A percentile compares a stretch with the other conserved stretches of the same genome.
These are phyloP conservation scores for Monilinia fructigena DNA, from an alignment of 2,329 filamentous ascomycete species.

Conservation along the genomic window DNA sequence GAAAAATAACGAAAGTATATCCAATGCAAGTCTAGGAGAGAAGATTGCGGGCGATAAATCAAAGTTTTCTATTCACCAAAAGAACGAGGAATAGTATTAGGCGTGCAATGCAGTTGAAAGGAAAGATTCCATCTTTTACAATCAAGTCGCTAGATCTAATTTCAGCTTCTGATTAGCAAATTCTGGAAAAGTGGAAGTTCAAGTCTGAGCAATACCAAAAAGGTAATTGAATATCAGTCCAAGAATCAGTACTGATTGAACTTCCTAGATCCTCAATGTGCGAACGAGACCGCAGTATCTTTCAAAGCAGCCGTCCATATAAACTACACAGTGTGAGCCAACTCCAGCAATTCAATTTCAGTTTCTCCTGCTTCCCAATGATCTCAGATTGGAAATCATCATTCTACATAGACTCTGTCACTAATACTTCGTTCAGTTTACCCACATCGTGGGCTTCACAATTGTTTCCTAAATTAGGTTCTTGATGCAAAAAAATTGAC, in stretches of 20 bases:
- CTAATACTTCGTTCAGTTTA: not conserved
- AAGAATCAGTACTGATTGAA: not conserved
- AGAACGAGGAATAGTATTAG: not conserved
- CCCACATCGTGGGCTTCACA: not conserved
- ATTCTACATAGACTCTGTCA: not conserved
- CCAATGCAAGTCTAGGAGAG: not conserved
- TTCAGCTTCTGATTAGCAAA: not conserved
- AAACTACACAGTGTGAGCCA: too few species aligned
- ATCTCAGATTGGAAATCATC: not conserved
- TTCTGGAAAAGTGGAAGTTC: not conserved
- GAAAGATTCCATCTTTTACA: not conserved
- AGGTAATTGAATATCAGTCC: not conserved
- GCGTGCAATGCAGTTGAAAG: not conserved
- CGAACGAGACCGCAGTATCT: not conserved
- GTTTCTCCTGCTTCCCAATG: not conserved
- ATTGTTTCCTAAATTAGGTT: not conserved
- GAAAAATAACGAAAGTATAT: not conserved
- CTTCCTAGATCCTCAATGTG: not conserved
- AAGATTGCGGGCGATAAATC: too few species aligned
- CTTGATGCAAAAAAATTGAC: not conserved
- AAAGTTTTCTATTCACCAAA: not conserved
- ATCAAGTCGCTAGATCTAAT: too few species aligned
- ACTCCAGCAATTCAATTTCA: not conserved
- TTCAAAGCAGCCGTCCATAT: not conserved
- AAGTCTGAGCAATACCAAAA: not conserved